phyloP scores from a whole-genome alignment of 2,329 filamentous ascomycete genomes.

The Coniochaeta sp. region DNA sequence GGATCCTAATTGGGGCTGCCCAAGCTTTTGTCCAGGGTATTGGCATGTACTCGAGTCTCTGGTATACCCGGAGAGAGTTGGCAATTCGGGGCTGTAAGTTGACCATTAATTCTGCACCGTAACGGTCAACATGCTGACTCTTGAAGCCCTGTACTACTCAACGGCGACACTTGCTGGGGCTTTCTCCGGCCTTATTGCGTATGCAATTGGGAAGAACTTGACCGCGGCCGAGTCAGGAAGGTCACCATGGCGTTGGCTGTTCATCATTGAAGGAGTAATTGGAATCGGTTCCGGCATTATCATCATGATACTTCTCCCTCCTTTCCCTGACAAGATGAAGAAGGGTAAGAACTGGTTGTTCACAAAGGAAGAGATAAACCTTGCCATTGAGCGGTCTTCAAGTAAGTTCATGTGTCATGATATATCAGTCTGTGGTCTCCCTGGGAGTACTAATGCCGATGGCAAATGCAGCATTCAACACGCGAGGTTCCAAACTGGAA shows the following conservation, averaged over 20 bases:
- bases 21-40: conserved; percentile 3
- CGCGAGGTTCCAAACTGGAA: background rate
- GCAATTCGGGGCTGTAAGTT: background rate
- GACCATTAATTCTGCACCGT: background rate
- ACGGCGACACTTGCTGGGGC: conserved; percentile 1
- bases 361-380: conserved; percentile 1
- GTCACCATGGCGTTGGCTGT: conserved; percentile 1
- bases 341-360: conserved; percentile 4
- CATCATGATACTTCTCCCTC: background rate
- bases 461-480: background rate
- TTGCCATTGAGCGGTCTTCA: background rate
- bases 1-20: background rate
- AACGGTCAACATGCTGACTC: background rate
- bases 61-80: background rate
- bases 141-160: background rate
- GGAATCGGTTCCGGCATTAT: background rate
- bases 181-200: conserved; percentile 2
- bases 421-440: too few species aligned
- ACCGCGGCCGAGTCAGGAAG: background rate
- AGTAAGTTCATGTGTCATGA: background rate
- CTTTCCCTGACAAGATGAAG: conserved; percentile 2
- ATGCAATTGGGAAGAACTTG: conserved; percentile 2
- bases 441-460: too few species aligned
- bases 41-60: conserved; percentile 1
- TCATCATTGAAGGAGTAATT: conserved; percentile 4